These are phyloP conservation scores for Suillus subaureus DNA, from an alignment of 768 basidiomycete genomes.

Conservation along the genomic window DNA sequence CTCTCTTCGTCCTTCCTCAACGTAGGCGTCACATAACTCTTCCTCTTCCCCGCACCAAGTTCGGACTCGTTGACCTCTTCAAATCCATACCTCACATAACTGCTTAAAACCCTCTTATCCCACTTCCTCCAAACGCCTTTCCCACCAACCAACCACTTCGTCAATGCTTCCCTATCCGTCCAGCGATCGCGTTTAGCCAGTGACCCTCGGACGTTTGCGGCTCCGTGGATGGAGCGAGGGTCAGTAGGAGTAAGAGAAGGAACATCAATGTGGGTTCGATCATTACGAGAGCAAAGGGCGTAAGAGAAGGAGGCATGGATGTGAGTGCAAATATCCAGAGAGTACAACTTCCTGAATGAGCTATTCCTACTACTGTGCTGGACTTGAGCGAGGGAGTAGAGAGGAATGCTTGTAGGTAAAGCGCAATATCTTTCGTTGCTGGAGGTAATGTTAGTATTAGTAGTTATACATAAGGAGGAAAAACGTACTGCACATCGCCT, in stretches of 20 bases:
- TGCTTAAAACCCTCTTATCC: neutral
- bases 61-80: neutral
- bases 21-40: slow-evolving; percentile 20
- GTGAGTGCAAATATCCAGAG: slow-evolving; percentile 12
- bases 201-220: slow-evolving; percentile 32
- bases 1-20: slow-evolving; percentile 35
- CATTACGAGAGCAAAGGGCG: slow-evolving; percentile 22
- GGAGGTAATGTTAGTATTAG: neutral
- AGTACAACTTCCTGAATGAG: slow-evolving; percentile 33
- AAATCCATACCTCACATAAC: neutral
- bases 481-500: slow-evolving; percentile 25
- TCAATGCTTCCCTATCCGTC: slow-evolving; percentile 23
- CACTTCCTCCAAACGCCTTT: slow-evolving; percentile 5
- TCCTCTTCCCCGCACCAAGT: neutral
- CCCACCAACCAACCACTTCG: slow-evolving; percentile 19
- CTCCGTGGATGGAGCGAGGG: slow-evolving; percentile 30
- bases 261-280: slow-evolving; percentile 37
- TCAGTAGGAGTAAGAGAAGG: slow-evolving; percentile 27
- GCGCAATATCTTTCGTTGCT: slow-evolving; percentile 27
- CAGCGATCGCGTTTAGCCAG: slow-evolving; percentile 29
- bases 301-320: neutral
- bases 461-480: neutral
- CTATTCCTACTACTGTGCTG: slow-evolving; percentile 27
- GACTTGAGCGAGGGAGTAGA: slow-evolving; percentile 24
- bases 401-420: slow-evolving; percentile 29